Percentiles rank a stretch among this genome's conserved stretches.
phyloP scores from a whole-genome alignment of 352 stramenopile species.

The Albugo candida region DNA sequence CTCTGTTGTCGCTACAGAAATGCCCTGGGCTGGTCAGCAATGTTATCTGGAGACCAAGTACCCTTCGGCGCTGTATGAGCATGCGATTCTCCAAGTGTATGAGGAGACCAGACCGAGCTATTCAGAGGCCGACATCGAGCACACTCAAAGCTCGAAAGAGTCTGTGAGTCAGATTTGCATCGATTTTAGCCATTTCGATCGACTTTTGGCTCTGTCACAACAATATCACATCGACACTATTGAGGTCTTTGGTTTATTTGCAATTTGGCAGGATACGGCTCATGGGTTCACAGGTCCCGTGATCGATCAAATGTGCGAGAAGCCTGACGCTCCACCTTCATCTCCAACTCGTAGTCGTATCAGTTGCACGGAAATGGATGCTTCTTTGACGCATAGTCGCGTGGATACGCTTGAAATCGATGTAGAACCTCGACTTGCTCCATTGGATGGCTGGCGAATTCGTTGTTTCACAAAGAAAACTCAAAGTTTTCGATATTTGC shows the following conservation, averaged over 20 bases:
- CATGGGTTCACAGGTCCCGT: neutral
- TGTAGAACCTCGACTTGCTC: neutral
- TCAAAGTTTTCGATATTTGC: conserved; percentile 36
- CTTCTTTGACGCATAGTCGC: neutral
- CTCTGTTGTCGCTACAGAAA: conserved; percentile 49
- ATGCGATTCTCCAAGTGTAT: conserved; percentile 40
- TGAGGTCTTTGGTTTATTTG: conserved; percentile 30
- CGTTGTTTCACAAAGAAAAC: conserved; percentile 33
- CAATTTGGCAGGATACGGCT: neutral
- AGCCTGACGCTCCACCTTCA: too few species aligned
- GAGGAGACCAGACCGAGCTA: conserved; percentile 9
- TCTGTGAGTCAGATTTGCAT: conserved; percentile 13
- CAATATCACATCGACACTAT: conserved; percentile 34
- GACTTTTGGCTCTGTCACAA: conserved; percentile 26
- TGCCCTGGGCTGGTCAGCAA: conserved; percentile 58
- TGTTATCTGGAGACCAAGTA: conserved; percentile 51
- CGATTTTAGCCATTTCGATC: conserved; percentile 51
- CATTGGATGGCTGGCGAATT: conserved; percentile 37
- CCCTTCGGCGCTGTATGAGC: conserved; percentile 46
- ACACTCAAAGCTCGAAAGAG: conserved; percentile 2
- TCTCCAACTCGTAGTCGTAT: too few species aligned
- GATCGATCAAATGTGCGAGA: neutral
- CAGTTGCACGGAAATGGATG: neutral
- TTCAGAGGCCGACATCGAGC: neutral
- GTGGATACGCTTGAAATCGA: neutral